Evolutionary conservation across 2,329 filamentous ascomycete species (phyloP).

Genomic region (Pseudogymnoascus sp.): DNA sequence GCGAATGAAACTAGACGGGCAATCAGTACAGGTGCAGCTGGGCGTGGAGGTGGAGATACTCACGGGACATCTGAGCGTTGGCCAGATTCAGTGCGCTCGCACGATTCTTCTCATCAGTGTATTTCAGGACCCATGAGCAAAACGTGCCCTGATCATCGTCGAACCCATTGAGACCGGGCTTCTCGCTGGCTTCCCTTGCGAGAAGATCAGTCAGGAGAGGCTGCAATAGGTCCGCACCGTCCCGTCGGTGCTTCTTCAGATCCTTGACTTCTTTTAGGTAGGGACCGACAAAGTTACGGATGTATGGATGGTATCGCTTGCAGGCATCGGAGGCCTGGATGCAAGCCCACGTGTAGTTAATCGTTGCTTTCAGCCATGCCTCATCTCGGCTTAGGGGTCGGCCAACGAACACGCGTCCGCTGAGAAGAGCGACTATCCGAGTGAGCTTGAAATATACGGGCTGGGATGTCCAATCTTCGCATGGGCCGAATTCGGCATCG

Average conservation of each 20-base stretch:
- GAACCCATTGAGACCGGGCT: neutral
- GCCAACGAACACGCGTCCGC: slow-evolving; percentile 28
- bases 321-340: slow-evolving; percentile 17
- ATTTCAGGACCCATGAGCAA: slow-evolving; percentile 18
- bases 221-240: slow-evolving; percentile 15
- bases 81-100: slow-evolving; percentile 11
- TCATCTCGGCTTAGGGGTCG: slow-evolving; percentile 21
- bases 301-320: slow-evolving; percentile 15
- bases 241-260: slow-evolving; percentile 13
- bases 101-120: slow-evolving; percentile 11
- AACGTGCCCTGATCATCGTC: slow-evolving; percentile 17
- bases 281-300: slow-evolving; percentile 14
- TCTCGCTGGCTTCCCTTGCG: neutral
- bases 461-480: slow-evolving; percentile 27
- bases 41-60: neutral
- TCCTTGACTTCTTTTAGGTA: slow-evolving; percentile 15
- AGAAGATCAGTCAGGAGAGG: slow-evolving; percentile 15
- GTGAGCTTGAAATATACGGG: slow-evolving; percentile 29
- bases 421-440: slow-evolving; percentile 33
- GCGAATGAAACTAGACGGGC: slow-evolving; percentile 35
- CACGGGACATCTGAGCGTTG: slow-evolving; percentile 31
- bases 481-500: slow-evolving; percentile 12
- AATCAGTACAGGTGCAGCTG: slow-evolving; percentile 9
- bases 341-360: slow-evolving; percentile 17
- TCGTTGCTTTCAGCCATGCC: slow-evolving; percentile 21